A percentile compares a stretch with the other conserved stretches of the same genome.
Evolutionary conservation across 257 asterid genomes (phyloP).

Genomic region (Nicotiana knightiana): DNA sequence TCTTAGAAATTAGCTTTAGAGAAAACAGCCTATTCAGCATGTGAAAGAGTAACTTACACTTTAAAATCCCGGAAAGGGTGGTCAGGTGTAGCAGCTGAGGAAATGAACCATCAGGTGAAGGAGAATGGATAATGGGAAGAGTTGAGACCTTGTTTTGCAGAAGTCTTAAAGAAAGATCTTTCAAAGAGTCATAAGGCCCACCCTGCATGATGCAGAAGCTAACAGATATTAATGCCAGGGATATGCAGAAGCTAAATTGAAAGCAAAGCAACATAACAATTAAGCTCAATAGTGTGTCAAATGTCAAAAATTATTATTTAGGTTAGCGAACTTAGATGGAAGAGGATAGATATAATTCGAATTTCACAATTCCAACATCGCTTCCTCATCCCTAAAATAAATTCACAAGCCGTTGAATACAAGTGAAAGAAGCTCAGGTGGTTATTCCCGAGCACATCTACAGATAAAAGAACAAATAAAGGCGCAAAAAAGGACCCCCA

Average conservation of each 20-base stretch:
- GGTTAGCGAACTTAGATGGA: no score
- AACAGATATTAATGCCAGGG: neutral
- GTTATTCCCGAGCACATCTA: neutral
- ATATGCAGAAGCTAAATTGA: neutral
- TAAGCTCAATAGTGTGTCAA: neutral
- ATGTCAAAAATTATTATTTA: neutral
- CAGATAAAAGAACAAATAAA: neutral
- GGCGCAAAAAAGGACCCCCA: neutral
- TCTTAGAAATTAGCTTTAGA: constrained; percentile 15
- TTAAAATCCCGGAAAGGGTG: constrained; percentile 63
- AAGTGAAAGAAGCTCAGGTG: neutral
- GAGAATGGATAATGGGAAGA: constrained; percentile 59
- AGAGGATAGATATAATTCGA: no score
- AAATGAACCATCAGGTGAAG: constrained; percentile 51
- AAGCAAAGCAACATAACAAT: neutral
- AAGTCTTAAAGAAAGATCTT: constrained; percentile 59
- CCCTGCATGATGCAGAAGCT: constrained; percentile 31
- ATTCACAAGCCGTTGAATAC: neutral
- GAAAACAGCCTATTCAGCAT: neutral
- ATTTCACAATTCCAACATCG: neutral
- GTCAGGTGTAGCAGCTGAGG: constrained; percentile 73
- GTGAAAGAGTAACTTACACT: constrained; percentile 40
- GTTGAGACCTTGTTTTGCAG: constrained; percentile 56
- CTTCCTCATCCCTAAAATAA: neutral
- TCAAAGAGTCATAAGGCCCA: constrained; percentile 61